A percentile compares a stretch with the other conserved stretches of the same genome.
These are phyloP conservation scores for Amphicarpaea edgeworthii DNA, from an alignment of 306 rosid genomes.

Conservation along the genomic window DNA sequence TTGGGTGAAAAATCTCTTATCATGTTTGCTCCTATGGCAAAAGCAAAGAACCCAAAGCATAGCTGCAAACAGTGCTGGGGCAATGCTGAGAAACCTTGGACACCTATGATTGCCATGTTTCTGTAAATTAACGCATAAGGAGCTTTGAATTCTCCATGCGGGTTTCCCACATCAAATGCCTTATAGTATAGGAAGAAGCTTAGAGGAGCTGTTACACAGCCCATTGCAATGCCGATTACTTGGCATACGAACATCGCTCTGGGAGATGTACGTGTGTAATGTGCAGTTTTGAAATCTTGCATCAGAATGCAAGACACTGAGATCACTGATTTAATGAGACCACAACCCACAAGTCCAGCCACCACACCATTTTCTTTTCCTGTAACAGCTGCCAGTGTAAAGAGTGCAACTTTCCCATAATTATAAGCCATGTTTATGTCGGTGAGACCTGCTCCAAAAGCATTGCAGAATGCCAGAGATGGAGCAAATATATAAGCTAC, in stretches of 20 bases:
- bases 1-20: conserved; percentile 54
- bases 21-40: conserved; percentile 49
- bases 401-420: conserved; percentile 90
- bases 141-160: conserved; percentile 87
- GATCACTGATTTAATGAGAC: conserved; percentile 74
- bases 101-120: conserved; percentile 55
- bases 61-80: conserved; percentile 87
- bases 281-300: conserved; percentile 96
- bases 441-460: conserved; percentile 93
- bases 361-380: conserved; percentile 55
- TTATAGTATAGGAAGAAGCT: conserved; percentile 80
- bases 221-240: conserved; percentile 74
- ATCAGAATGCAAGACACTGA: conserved; percentile 84
- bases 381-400: conserved; percentile 67
- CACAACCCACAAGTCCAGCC: conserved; percentile 79
- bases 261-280: conserved; percentile 81
- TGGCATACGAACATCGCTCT: conserved; percentile 91
- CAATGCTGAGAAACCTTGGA: conserved; percentile 69
- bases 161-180: conserved; percentile 68
- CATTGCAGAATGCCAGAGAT: conserved; percentile 93
- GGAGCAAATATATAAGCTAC: conserved; percentile 73
- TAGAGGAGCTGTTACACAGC: conserved; percentile 78
- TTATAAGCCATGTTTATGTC: conserved; percentile 97
- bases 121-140: conserved; percentile 76
- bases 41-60: conserved; percentile 52